Evolutionary conservation across 2,329 filamentous ascomycete genomes (phyloP), one percentile per base, ranked within the genome.

Genomic region (Sporothrix pallida): DNA sequence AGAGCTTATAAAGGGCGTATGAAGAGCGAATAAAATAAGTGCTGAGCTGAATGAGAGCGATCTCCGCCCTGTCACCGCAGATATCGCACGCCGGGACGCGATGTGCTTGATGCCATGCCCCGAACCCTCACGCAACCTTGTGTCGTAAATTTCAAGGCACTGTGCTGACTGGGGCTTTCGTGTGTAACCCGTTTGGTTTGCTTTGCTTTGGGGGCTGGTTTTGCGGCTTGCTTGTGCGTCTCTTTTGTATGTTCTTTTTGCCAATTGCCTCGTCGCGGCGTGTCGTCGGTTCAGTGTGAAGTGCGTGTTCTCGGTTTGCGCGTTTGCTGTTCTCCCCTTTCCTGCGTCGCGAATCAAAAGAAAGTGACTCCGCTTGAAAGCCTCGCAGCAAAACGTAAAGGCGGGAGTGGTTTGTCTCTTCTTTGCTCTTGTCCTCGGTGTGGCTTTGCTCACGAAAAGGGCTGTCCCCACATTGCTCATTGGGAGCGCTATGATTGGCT

Each of bases 291-390:
- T 37, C 52, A 26, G 20, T 20, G 62, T 37, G 31, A 37, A 7
- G 31, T 1, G 31, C 5, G 31, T 37, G 31, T 37, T 37, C 31
- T 37, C 31, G 5, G 13, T 60, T 60, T 48, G 54, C 20, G 42
- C 54, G 69, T 60, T 48, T 31, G 37, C 37, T n/a, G 37, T 7
- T 37, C 31, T 48, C 69, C 54, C 20, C 20, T 56, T 56, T 56
- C 42, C n/a, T 1, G 37, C 20, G 20, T 72, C 26, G 58, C n/a
- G 58, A 37, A 37, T 26, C 46, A 31, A 37, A 50, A 37, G 52
- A 23, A 23, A 56, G 8, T 42, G 58, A 63, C 70, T 72, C 70
- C 70, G 70, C 70, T 72, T 26, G 15, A 48, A 72, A 72, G 70
- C 58, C 54, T 58, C 69, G 54, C 37, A 4, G 31, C 52, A 60